Percentiles rank a stretch among this genome's conserved stretches.
Conservation (phyloP, 257 asterid species). For the Gentiana straminea region DNA sequence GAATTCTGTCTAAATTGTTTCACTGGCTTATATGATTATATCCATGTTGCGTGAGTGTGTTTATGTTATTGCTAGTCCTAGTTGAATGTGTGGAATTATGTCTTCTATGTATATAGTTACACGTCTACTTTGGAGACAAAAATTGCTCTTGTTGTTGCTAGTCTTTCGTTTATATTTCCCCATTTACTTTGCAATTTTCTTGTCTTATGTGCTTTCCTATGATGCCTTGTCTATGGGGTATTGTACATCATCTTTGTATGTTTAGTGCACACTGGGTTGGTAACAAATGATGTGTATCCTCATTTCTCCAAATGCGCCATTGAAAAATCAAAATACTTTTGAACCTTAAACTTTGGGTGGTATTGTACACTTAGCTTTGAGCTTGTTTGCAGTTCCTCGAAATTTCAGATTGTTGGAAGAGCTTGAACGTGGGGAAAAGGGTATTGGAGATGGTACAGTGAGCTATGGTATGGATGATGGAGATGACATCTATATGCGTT, state of each 20-base stretch:
- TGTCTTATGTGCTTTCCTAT: no score
- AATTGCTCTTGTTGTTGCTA: no score
- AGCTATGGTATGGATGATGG: constrained; percentile 36
- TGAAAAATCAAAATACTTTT: not conserved
- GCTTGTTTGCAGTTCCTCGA: constrained; percentile 17
- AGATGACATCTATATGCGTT: constrained; percentile 28
- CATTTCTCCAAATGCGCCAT: not conserved
- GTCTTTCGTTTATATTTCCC: no score
- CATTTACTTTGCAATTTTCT: no score
- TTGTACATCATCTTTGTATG: not conserved
- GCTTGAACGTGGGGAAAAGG: constrained; percentile 32
- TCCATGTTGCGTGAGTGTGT: no score
- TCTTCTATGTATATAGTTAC: no score
- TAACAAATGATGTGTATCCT: not conserved
- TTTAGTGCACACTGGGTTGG: no score
- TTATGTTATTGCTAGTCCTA: no score
- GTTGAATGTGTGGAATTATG: no score
- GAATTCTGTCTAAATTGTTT: no score
- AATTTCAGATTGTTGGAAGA: constrained; percentile 26
- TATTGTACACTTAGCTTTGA: not conserved
- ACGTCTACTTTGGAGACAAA: no score
- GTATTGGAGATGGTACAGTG: constrained; percentile 34
- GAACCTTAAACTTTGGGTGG: not conserved
- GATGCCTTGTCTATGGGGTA: not conserved
- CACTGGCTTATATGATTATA: no score